Evolutionary conservation across 805 yeast species (phyloP), one percentile per base, ranked within the genome.

Genomic region (Blastobotrys muscicola): DNA sequence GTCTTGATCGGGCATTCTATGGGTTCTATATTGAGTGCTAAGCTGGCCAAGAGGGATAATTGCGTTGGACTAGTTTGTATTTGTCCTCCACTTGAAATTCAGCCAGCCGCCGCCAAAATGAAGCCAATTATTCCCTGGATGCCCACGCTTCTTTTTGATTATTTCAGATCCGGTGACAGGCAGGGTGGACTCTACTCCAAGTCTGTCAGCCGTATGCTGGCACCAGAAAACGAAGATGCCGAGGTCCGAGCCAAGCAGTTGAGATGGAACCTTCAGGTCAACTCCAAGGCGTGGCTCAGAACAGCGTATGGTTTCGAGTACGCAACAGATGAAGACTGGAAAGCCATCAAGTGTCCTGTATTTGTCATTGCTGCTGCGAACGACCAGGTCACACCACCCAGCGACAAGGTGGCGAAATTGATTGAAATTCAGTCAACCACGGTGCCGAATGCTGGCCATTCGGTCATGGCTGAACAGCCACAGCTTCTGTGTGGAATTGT

Each of bases 231-330:
- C 6, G 50, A 61, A 34, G 61, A 65, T 29, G 52, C 66, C 12
- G 67, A 62, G 51, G 69, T 70, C 39, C 70, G 75, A 41, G 55
- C 71, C 36, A 64, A 77, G 13, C 94, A 83, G 58, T 67, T 82
- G 33, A 62, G 85, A 39, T 79, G 85, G 81, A 83, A 84, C 57
- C 54, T 82, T 47, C 85, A 80, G 58, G 72, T 80, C 11, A 67
- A 73, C 40, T 70, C 86, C 0, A 48, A 50, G 7, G 64, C 75
- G 1, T 71, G 83, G 57, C 60, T 83, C 43, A 66, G 68, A 42
- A 78, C 81, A 49, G 65, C 74, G 1, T 48, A 58, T 31, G 80
- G 81, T 2, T 74, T 79, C 46, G 47, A 56, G n/a, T 62, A 69
- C 14, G 69, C 74, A 10, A 62, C 62, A 4, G 51, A 51, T 12